Conservation (phyloP, 2,329 filamentous ascomycete species). For the Pseudogymnoascus sp. region DNA sequence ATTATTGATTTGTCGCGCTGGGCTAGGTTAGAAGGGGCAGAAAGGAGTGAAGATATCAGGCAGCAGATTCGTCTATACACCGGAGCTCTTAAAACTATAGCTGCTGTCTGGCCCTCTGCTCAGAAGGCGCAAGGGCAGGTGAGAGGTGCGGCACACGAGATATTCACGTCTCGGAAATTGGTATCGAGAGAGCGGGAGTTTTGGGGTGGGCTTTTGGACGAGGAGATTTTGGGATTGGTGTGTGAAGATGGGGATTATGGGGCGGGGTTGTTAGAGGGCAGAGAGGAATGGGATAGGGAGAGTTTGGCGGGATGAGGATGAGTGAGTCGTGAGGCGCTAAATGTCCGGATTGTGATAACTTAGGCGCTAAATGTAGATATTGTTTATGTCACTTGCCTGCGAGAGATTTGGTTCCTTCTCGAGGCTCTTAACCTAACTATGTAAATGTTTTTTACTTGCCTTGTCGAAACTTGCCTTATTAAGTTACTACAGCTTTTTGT, state of each 20-base stretch:
- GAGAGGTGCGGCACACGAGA: slow-evolving; percentile 68
- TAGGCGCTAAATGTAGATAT: too few species aligned
- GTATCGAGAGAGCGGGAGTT: slow-evolving; percentile 22
- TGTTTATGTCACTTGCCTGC: too few species aligned
- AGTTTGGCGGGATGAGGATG: background rate
- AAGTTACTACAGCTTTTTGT: too few species aligned
- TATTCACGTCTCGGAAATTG: slow-evolving; percentile 36
- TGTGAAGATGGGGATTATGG: slow-evolving; percentile 26
- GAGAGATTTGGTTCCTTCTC: too few species aligned
- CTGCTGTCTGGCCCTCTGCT: slow-evolving; percentile 25
- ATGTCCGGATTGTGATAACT: too few species aligned
- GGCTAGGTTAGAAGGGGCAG: slow-evolving; percentile 33
- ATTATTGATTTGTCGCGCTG: slow-evolving; percentile 78
- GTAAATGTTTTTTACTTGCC: too few species aligned
- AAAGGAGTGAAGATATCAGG: slow-evolving; percentile 52
- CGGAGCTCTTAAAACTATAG: slow-evolving; percentile 25
- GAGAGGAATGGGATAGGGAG: background rate
- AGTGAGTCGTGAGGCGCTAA: background rate
- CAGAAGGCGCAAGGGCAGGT: slow-evolving; percentile 67
- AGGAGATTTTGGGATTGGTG: slow-evolving; percentile 26
- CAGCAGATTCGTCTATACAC: slow-evolving; percentile 71
- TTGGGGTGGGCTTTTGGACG: slow-evolving; percentile 24
- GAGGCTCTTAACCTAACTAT: too few species aligned
- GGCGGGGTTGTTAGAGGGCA: slow-evolving; percentile 20
- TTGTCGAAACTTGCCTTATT: too few species aligned